These are phyloP conservation scores for Hygrocybe coccinea DNA, from an alignment of 768 basidiomycete species.

Conservation along the genomic window DNA sequence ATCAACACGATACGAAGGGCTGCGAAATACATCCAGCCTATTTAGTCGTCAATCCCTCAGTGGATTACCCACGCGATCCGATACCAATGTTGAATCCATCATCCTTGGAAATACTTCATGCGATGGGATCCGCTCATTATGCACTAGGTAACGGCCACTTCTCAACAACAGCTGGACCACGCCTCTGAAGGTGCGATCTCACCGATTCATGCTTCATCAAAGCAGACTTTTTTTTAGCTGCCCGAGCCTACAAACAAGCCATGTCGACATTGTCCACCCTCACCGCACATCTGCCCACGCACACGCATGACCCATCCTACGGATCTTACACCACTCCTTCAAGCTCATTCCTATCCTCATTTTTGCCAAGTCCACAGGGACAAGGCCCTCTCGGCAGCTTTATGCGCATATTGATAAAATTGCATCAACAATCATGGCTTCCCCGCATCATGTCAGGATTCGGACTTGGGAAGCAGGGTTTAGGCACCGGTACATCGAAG, in stretches of 20 bases:
- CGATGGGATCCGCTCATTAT: neutral
- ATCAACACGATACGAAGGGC: too few species aligned
- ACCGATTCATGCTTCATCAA: neutral
- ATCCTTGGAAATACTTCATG: neutral
- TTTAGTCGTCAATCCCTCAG: too few species aligned
- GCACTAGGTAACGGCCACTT: neutral
- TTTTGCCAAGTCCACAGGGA: conserved; percentile 69
- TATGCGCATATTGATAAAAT: conserved; percentile 60
- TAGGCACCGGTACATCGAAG: conserved; percentile 37
- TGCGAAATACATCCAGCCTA: too few species aligned
- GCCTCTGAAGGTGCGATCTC: conserved; percentile 46
- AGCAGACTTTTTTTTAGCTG: conserved; percentile 38
- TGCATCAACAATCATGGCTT: conserved; percentile 47
- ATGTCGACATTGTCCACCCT: conserved; percentile 60
- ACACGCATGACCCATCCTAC: conserved; percentile 51
- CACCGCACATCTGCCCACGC: conserved; percentile 53
- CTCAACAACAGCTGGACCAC: conserved; percentile 38
- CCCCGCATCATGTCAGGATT: conserved; percentile 35
- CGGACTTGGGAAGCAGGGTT: conserved; percentile 36
- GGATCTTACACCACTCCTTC: conserved; percentile 32
- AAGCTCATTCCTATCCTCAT: conserved; percentile 55
- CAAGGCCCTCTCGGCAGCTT: conserved; percentile 71
- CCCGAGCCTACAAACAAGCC: conserved; percentile 73
- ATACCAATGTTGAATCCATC: neutral
- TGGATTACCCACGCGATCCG: neutral